Evolutionary conservation across 2,329 filamentous ascomycete species (phyloP).

Genomic region (Arachnomyces sp.): DNA sequence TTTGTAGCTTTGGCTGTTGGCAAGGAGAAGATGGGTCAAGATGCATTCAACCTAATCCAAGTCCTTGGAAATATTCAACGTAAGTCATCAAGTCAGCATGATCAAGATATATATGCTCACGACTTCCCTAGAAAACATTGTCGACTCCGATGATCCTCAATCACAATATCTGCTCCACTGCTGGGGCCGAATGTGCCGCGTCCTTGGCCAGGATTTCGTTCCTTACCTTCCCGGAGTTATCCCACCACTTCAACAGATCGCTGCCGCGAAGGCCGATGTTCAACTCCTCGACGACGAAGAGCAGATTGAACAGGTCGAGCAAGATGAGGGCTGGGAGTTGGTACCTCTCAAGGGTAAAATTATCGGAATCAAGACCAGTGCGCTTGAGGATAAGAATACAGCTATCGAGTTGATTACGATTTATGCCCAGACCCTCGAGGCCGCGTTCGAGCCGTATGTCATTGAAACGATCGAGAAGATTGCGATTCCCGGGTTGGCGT

Average conservation of each 20-base stretch:
- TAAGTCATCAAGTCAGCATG: conserved; percentile 13
- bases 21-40: conserved; percentile 79
- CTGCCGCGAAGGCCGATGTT: conserved; percentile 92
- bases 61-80: conserved; percentile 78
- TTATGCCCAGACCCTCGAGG: conserved; percentile 93
- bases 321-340: conserved; percentile 95
- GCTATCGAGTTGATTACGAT: conserved; percentile 98
- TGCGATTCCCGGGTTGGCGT: conserved; percentile 82
- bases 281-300: conserved; percentile 93
- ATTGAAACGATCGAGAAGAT: conserved; percentile 94
- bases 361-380: conserved; percentile 95
- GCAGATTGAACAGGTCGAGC: conserved; percentile 82
- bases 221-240: conserved; percentile 90
- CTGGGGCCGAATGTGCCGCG: conserved; percentile 97
- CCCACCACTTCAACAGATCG: conserved; percentile 83
- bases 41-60: conserved; percentile 80
- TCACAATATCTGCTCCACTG: conserved; percentile 96
- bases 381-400: conserved; percentile 97
- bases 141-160: conserved; percentile 88
- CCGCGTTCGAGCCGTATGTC: conserved; percentile 83
- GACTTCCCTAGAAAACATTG: conserved; percentile 52
- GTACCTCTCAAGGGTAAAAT: conserved; percentile 96
- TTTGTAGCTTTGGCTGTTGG: conserved; percentile 71
- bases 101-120: conserved; percentile 3
- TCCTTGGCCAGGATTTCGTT: conserved; percentile 81